phyloP scores from a whole-genome alignment of 768 basidiomycete species.

The Pilatotrama ljubarskyi region DNA sequence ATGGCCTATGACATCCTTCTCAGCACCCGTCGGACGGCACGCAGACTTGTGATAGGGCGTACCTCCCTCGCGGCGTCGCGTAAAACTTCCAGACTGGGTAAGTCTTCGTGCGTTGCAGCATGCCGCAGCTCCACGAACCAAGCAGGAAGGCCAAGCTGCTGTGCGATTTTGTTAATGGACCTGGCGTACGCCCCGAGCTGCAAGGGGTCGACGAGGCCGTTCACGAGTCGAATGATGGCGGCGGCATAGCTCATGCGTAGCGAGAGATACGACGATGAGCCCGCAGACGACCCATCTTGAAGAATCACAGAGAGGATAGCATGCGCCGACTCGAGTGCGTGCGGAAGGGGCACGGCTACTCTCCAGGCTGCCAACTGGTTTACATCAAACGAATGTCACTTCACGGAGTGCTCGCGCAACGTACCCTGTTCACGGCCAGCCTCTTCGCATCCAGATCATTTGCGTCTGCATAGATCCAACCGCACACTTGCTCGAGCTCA shows the following conservation, averaged over 20 bases:
- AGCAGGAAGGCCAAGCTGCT: constrained; percentile 79
- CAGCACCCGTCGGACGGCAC: not conserved
- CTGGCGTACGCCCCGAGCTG: constrained; percentile 89
- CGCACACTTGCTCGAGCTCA: constrained; percentile 76
- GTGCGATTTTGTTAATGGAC: constrained; percentile 86
- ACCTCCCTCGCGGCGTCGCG: constrained; percentile 78
- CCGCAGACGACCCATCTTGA: constrained; percentile 44
- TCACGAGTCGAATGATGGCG: constrained; percentile 86
- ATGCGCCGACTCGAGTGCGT: constrained; percentile 75
- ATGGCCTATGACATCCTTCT: constrained; percentile 56
- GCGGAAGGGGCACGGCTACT: constrained; percentile 72
- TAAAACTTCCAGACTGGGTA: constrained; percentile 81
- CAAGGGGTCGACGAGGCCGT: constrained; percentile 92
- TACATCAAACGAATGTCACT: not conserved
- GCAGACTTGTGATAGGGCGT: not conserved
- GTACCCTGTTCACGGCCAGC: constrained; percentile 64
- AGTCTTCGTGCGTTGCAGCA: constrained; percentile 93
- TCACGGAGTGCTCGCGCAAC: constrained; percentile 19
- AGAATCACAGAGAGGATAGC: constrained; percentile 59
- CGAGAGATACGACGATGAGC: constrained; percentile 37
- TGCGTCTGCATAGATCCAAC: constrained; percentile 73
- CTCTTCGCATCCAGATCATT: constrained; percentile 54
- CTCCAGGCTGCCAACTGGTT: constrained; percentile 77
- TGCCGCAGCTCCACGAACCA: constrained; percentile 94
- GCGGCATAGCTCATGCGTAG: constrained; percentile 79